Conservation (phyloP, 345 rosid genomes). For the Bruguiera parviflora region DNA sequence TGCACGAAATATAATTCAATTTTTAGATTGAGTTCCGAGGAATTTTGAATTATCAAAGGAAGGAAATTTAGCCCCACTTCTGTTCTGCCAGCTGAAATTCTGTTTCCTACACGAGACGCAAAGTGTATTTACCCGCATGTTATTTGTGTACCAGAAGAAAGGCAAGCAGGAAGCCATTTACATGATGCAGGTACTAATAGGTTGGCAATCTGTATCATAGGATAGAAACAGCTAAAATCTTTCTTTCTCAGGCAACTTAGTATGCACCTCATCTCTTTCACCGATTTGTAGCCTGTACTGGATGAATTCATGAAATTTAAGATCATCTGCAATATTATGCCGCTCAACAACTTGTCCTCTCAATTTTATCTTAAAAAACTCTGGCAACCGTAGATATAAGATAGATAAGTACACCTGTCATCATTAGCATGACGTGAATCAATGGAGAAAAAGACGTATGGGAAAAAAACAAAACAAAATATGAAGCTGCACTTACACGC, state of each 20-base stretch:
- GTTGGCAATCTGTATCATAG: neutral
- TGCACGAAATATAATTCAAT: no score
- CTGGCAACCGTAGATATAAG: slow-evolving; percentile 65
- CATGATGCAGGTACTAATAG: neutral
- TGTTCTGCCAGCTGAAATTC: no score
- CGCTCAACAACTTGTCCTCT: slow-evolving; percentile 67
- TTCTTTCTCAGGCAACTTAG: neutral
- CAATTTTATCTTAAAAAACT: slow-evolving; percentile 54
- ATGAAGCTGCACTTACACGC: neutral
- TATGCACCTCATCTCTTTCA: slow-evolving; percentile 54
- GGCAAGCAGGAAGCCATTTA: neutral
- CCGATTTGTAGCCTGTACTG: slow-evolving; percentile 60
- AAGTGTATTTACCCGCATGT: neutral
- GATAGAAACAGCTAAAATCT: no score
- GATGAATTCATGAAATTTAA: slow-evolving; percentile 64
- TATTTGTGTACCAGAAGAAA: neutral
- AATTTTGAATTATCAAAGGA: neutral
- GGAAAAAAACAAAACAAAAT: neutral
- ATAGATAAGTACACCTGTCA: slow-evolving; percentile 71
- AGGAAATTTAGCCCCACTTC: neutral
- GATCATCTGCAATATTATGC: slow-evolving; percentile 76
- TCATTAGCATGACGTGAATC: neutral
- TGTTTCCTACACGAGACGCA: neutral
- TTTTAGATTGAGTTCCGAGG: no score
- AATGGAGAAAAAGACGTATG: neutral